phyloP scores from a whole-genome alignment of 2,329 filamentous ascomycete genomes.

The Ophidiomyces ophidiicola region DNA sequence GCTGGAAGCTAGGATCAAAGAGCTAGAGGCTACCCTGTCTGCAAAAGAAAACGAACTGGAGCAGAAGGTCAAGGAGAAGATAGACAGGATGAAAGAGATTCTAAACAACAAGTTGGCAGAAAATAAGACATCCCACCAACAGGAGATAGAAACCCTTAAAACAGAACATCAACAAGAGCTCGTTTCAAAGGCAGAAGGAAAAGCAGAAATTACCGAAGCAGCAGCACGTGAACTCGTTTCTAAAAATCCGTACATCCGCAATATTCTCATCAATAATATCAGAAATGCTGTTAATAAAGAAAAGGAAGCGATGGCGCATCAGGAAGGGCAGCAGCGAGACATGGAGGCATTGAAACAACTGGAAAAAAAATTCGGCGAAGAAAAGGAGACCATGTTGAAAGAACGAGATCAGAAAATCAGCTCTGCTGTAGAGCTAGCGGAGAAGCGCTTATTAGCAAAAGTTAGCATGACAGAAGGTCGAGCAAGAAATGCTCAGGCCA shows the following conservation, averaged over 20 bases:
- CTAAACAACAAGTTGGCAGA: constrained; percentile 58
- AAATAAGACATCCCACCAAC: constrained; percentile 38
- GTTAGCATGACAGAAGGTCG: constrained; percentile 70
- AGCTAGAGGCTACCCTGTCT: constrained; percentile 40
- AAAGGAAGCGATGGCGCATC: constrained; percentile 21
- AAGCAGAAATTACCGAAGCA: constrained; percentile 36
- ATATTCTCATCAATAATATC: constrained; percentile 47
- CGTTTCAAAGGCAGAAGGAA: constrained; percentile 22
- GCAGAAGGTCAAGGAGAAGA: constrained; percentile 35
- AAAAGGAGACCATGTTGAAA: constrained; percentile 33
- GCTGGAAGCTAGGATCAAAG: constrained; percentile 49
- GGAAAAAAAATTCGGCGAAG: constrained; percentile 29
- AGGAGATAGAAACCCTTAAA: constrained; percentile 39
- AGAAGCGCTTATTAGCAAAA: constrained; percentile 61
- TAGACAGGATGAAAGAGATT: constrained; percentile 52
- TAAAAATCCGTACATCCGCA: constrained; percentile 39
- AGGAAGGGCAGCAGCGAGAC: constrained; percentile 19
- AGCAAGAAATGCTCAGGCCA: constrained; percentile 51
- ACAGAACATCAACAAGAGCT: constrained; percentile 37
- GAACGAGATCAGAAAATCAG: constrained; percentile 46
- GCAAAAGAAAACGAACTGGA: constrained; percentile 42
- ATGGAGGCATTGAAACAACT: constrained; percentile 29
- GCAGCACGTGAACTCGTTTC: constrained; percentile 41
- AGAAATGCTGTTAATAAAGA: constrained; percentile 35
- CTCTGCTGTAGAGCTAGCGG: constrained; percentile 54